Evolutionary conservation across 2,329 filamentous ascomycete species (phyloP).

Genomic region (Fusarium caatingaense): DNA sequence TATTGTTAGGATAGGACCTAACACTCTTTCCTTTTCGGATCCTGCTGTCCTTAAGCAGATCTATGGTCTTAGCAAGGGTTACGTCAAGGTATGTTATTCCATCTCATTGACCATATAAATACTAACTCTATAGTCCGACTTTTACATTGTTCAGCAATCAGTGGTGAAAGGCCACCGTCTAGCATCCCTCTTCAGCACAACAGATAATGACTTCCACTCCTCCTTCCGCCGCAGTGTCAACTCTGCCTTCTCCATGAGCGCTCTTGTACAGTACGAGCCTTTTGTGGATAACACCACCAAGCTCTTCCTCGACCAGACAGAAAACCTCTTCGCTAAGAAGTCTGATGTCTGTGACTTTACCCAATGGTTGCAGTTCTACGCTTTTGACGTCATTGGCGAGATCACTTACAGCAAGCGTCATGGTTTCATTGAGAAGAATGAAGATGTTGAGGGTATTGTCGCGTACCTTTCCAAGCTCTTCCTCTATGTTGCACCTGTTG

Average conservation of each 20-base stretch:
- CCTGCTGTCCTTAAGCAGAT: slow-evolving; percentile 79
- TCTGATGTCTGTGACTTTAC: slow-evolving; percentile 66
- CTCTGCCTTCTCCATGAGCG: slow-evolving; percentile 80
- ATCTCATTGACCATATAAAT: slow-evolving; percentile 55
- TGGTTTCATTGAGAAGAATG: slow-evolving; percentile 79
- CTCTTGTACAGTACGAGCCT: slow-evolving; percentile 81
- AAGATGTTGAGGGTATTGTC: slow-evolving; percentile 81
- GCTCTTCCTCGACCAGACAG: slow-evolving; percentile 74
- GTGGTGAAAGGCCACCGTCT: slow-evolving; percentile 75
- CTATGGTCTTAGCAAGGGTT: slow-evolving; percentile 85
- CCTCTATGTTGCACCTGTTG: slow-evolving; percentile 78
- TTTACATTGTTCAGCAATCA: slow-evolving; percentile 83
- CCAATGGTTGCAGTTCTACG: slow-evolving; percentile 82
- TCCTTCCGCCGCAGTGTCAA: slow-evolving; percentile 81
- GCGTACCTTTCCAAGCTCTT: slow-evolving; percentile 72
- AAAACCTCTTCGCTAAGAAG: slow-evolving; percentile 63
- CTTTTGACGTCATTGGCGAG: slow-evolving; percentile 84
- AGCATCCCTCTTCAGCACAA: slow-evolving; percentile 80
- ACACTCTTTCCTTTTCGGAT: slow-evolving; percentile 77
- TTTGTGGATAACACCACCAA: slow-evolving; percentile 81
- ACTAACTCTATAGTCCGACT: slow-evolving; percentile 69
- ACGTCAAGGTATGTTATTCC: slow-evolving; percentile 70
- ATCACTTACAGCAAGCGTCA: slow-evolving; percentile 81
- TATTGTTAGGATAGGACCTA: slow-evolving; percentile 80
- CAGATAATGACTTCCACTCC: slow-evolving; percentile 79